phyloP scores from a whole-genome alignment of 441 rosid genomes.

The Corymbia citriodora region DNA sequence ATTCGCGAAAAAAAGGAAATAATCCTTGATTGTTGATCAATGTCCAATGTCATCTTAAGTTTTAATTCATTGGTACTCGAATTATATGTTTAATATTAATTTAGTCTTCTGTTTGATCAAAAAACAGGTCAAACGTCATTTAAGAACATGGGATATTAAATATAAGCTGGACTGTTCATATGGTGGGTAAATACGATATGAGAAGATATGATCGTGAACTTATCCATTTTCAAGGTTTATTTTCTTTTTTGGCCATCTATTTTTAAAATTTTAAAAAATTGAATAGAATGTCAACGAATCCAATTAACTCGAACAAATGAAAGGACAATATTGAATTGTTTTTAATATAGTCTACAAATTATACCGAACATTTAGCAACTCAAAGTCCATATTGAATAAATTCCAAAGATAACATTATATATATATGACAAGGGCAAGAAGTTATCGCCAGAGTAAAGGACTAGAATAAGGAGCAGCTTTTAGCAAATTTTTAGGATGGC shows the following conservation, averaged over 20 bases:
- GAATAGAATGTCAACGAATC: neutral
- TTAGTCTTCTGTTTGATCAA: neutral
- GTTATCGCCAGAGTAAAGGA: rapidly evolving
- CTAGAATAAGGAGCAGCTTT: too few relatives aligned
- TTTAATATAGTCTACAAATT: neutral
- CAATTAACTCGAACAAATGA: neutral
- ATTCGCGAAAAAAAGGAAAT: rapidly evolving
- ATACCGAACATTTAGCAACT: neutral
- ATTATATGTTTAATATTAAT: neutral
- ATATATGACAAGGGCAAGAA: neutral
- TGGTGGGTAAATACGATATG: neutral
- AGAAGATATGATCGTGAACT: neutral
- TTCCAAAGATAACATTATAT: neutral
- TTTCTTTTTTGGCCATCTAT: neutral
- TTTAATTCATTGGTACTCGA: neutral
- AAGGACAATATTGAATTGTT: neutral
- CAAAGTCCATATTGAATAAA: neutral
- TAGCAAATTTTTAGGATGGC: rapidly evolving
- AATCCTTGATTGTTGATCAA: neutral
- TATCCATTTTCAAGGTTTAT: neutral
- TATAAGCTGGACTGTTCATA: neutral
- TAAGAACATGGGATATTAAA: neutral
- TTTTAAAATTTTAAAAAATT: neutral
- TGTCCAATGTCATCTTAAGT: neutral
- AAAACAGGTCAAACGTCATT: neutral